Conservation (phyloP, 2,329 filamentous ascomycete genomes). For the Ophiocordyceps sinensis region DNA sequence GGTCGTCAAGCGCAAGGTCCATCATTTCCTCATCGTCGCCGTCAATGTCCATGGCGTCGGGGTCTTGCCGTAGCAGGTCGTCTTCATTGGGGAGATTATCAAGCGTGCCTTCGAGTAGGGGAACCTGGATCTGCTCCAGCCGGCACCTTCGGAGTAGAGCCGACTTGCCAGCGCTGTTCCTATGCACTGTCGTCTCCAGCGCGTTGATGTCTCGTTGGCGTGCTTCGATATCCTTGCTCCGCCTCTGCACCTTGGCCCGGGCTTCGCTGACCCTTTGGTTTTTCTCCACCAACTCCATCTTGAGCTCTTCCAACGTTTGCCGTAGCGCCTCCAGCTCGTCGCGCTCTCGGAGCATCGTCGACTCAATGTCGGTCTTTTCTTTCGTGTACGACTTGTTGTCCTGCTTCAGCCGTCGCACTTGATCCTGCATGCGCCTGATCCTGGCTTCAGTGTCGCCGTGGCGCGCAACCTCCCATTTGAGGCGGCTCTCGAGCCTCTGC, state of each 20-base stretch:
- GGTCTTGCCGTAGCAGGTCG: conserved; percentile 57
- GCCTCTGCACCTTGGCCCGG: conserved; percentile 67
- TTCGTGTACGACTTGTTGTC: conserved; percentile 56
- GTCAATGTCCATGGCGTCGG: conserved; percentile 88
- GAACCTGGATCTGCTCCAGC: conserved; percentile 82
- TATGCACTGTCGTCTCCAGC: conserved; percentile 76
- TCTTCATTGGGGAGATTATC: conserved; percentile 83
- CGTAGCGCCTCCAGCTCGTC: conserved; percentile 65
- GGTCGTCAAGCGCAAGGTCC: conserved; percentile 62
- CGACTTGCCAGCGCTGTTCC: conserved; percentile 72
- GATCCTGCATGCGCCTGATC: conserved; percentile 51
- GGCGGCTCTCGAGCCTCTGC: conserved; percentile 50
- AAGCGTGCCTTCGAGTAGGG: conserved; percentile 61
- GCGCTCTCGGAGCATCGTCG: conserved; percentile 55
- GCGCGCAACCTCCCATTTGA: conserved; percentile 41
- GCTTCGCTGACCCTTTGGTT: conserved; percentile 65
- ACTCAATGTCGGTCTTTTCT: conserved; percentile 62
- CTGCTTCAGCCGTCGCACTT: conserved; percentile 49
- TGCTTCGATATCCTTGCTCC: conserved; percentile 67
- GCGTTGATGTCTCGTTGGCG: conserved; percentile 58
- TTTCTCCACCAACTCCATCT: conserved; percentile 51
- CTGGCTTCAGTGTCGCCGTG: conserved; percentile 48
- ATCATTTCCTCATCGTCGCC: conserved; percentile 45
- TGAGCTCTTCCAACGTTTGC: conserved; percentile 55
- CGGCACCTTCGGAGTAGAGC: conserved; percentile 76